Evolutionary conservation across 768 basidiomycete genomes (phyloP).

Genomic region (Clavaria fumosa): DNA sequence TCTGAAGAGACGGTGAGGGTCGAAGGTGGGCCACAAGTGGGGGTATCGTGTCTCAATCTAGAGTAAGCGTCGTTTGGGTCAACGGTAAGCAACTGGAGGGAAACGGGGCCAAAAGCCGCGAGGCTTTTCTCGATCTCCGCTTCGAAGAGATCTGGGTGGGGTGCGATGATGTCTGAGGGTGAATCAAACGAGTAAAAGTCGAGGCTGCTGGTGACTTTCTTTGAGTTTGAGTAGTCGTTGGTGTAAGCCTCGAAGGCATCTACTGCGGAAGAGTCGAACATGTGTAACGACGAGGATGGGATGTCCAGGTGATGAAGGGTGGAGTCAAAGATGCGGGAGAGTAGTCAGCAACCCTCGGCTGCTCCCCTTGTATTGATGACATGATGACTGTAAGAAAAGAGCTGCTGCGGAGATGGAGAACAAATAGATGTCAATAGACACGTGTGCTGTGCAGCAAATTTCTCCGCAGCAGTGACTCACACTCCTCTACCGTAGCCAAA

Average conservation of each 20-base stretch:
- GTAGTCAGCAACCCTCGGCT: too few species aligned
- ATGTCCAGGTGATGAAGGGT: too few species aligned
- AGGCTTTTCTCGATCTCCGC: conserved; percentile 63
- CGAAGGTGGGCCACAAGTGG: conserved; percentile 58
- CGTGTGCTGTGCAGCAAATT: too few species aligned
- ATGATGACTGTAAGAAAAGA: too few species aligned
- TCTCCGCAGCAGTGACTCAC: too few species aligned
- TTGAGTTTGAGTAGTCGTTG: conserved; percentile 21
- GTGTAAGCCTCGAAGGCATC: conserved; percentile 21
- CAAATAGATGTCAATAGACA: too few species aligned
- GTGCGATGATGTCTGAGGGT: conserved; percentile 56
- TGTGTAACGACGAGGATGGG: too few species aligned
- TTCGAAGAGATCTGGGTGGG: conserved; percentile 73
- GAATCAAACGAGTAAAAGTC: conserved; percentile 59
- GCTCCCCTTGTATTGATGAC: too few species aligned
- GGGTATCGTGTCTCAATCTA: conserved; percentile 45
- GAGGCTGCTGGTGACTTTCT: conserved; percentile 29
- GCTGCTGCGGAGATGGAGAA: too few species aligned
- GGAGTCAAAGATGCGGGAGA: too few species aligned
- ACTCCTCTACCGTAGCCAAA: too few species aligned
- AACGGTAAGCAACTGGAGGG: conserved; percentile 47
- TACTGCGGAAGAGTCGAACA: too few species aligned
- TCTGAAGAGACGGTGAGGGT: conserved; percentile 69
- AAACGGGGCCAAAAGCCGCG: conserved; percentile 47
- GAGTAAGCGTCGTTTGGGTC: conserved; percentile 51